phyloP scores from a whole-genome alignment of 2,329 filamentous ascomycete species.

The Plectosphaerella sp. region DNA sequence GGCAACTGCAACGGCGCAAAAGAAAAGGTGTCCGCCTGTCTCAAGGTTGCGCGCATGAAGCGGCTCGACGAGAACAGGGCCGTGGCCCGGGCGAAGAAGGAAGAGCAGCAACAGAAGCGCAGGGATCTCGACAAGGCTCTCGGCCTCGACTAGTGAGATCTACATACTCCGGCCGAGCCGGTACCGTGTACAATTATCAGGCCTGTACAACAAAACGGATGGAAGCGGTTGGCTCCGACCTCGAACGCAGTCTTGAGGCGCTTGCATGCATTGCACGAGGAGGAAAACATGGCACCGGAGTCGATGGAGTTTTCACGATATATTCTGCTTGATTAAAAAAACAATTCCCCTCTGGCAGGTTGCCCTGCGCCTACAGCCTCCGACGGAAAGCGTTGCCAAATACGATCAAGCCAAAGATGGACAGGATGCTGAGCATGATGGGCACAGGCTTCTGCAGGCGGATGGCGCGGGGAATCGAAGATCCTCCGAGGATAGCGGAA shows the following conservation, averaged over 20 bases:
- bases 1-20: constrained; percentile 91
- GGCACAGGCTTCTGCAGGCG: constrained; percentile 82
- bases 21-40: constrained; percentile 75
- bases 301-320: neutral
- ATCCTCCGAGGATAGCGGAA: constrained; percentile 77
- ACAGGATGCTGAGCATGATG: constrained; percentile 71
- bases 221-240: no score
- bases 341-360: neutral
- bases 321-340: neutral
- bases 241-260: no score
- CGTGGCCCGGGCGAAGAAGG: constrained; percentile 62
- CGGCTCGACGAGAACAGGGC: constrained; percentile 72
- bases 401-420: constrained; percentile 70
- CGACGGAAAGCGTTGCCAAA: constrained; percentile 68
- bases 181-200: no score
- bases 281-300: neutral
- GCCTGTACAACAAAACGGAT: no score
- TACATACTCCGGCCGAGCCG: no score
- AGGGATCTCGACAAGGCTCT: constrained; percentile 54
- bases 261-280: no score
- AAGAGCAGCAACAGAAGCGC: constrained; percentile 68
- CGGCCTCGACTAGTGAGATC: constrained; percentile 19
- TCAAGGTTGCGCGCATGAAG: constrained; percentile 75
- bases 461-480: constrained; percentile 81
- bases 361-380: constrained; percentile 11